Evolutionary conservation across 2,329 filamentous ascomycete genomes (phyloP).

Genomic region (Neodidymelliopsis sp.): DNA sequence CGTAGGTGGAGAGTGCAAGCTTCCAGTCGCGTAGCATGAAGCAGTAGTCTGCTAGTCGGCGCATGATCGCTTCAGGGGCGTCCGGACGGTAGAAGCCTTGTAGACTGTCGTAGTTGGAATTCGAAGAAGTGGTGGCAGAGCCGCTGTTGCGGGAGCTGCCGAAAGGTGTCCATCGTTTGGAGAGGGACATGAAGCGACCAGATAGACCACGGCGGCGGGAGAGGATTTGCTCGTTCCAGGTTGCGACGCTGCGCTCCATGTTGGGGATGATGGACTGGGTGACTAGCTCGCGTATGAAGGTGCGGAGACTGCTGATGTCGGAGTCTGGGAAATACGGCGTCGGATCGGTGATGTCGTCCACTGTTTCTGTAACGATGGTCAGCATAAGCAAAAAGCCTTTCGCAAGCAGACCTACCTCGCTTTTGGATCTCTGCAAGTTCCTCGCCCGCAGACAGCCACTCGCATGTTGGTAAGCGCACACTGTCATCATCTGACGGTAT

Average conservation of each 20-base stretch:
- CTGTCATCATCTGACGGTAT: constrained; percentile 92
- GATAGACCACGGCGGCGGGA: constrained; percentile 87
- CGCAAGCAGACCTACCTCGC: constrained; percentile 56
- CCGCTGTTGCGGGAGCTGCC: constrained; percentile 69
- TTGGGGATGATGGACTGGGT: constrained; percentile 93
- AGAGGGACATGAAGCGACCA: constrained; percentile 93
- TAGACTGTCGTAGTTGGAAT: constrained; percentile 77
- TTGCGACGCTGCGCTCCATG: constrained; percentile 90
- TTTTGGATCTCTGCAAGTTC: constrained; percentile 77
- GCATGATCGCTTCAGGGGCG: constrained; percentile 86
- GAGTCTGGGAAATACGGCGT: constrained; percentile 88
- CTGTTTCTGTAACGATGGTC: constrained; percentile 58
- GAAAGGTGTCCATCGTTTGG: constrained; percentile 87
- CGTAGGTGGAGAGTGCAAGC: constrained; percentile 88
- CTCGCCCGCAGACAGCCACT: constrained; percentile 89
- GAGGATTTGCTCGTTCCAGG: constrained; percentile 98
- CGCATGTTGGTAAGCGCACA: constrained; percentile 77
- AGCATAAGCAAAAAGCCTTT: constrained; percentile 18
- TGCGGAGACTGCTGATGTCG: constrained; percentile 85
- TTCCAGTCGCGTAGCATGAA: constrained; percentile 99
- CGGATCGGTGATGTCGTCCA: constrained; percentile 74
- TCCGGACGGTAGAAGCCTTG: constrained; percentile 86
- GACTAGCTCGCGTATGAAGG: constrained; percentile 92
- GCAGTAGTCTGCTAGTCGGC: constrained; percentile 91
- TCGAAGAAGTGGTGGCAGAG: constrained; percentile 56